Conservation (phyloP, 345 rosid genomes). For the Sonneratia caseolaris region DNA sequence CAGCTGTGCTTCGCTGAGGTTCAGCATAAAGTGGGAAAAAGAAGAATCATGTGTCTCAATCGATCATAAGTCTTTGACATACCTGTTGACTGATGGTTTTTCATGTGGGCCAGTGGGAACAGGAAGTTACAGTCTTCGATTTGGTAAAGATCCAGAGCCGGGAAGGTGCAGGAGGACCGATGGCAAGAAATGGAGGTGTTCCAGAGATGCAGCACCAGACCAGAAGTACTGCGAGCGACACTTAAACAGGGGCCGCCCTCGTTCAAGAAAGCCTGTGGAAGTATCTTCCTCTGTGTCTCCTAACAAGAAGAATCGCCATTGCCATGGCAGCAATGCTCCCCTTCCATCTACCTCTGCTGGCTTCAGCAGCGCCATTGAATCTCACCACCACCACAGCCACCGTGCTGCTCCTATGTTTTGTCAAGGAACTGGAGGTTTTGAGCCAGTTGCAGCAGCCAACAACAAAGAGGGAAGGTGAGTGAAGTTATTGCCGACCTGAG, state of each 20-base stretch:
- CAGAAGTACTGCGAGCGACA: slow-evolving; percentile 88
- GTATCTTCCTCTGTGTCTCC: slow-evolving; percentile 15
- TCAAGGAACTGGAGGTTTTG: slow-evolving; percentile 5
- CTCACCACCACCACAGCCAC: background rate
- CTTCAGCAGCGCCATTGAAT: background rate
- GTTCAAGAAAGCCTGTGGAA: slow-evolving; percentile 99
- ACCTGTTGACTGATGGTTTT: background rate
- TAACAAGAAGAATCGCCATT: slow-evolving; percentile 26
- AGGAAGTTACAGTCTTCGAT: slow-evolving; percentile 22
- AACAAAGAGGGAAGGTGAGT: slow-evolving; percentile 12
- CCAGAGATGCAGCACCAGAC: slow-evolving; percentile 58
- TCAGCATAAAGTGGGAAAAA: background rate
- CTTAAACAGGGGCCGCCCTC: slow-evolving; percentile 80
- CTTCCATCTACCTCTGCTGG: slow-evolving; percentile 7
- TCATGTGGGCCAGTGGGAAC: slow-evolving; percentile 19
- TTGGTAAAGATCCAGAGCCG: slow-evolving; percentile 51
- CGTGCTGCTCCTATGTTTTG: slow-evolving; percentile 5
- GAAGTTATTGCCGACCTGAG: background rate
- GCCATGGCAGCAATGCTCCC: slow-evolving; percentile 1
- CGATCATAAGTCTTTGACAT: background rate
- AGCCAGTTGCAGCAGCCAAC: background rate
- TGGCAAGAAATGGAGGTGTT: slow-evolving; percentile 89
- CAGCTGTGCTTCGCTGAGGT: background rate
- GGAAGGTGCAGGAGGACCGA: slow-evolving; percentile 80
- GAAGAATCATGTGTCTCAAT: no score